phyloP scores from a whole-genome alignment of 805 yeast genomes.

The Clavispora santaluciae region DNA sequence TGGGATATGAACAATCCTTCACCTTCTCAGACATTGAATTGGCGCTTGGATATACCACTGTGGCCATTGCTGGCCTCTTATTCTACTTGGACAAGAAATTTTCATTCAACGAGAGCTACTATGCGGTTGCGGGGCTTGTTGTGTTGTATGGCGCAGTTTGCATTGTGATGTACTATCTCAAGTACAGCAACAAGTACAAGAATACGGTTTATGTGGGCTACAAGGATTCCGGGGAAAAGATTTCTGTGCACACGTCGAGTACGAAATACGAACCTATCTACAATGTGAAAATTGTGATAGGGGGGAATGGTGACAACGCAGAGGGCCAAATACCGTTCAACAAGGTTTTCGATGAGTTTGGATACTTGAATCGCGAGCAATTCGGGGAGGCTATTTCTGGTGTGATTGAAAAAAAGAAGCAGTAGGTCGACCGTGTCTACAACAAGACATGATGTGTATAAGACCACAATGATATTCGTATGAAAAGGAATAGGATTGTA shows the following conservation, averaged over 20 bases:
- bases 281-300: constrained; percentile 27
- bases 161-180: constrained; percentile 27
- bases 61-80: constrained; percentile 41
- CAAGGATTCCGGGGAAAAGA: constrained; percentile 25
- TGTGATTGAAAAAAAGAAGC: constrained; percentile 15
- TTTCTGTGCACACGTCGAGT: constrained; percentile 37
- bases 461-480: not conserved
- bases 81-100: constrained; percentile 47
- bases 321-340: constrained; percentile 28
- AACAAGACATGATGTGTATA: not conserved
- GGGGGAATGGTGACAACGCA: constrained; percentile 15
- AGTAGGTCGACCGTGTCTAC: not conserved
- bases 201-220: constrained; percentile 45
- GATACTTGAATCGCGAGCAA: constrained; percentile 36
- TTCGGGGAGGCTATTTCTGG: constrained; percentile 22
- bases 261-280: constrained; percentile 46
- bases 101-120: constrained; percentile 37
- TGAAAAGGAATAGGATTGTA: not conserved
- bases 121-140: constrained; percentile 32
- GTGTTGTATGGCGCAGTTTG: constrained; percentile 35
- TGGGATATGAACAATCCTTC: constrained; percentile 48
- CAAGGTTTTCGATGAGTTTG: constrained; percentile 43
- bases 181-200: constrained; percentile 33
- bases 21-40: constrained; percentile 41
- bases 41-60: constrained; percentile 45